Percentiles rank a stretch among this genome's conserved stretches.
These are phyloP conservation scores for Botryotinia globosa DNA, from an alignment of 2,329 filamentous ascomycete genomes.

Conservation along the genomic window DNA sequence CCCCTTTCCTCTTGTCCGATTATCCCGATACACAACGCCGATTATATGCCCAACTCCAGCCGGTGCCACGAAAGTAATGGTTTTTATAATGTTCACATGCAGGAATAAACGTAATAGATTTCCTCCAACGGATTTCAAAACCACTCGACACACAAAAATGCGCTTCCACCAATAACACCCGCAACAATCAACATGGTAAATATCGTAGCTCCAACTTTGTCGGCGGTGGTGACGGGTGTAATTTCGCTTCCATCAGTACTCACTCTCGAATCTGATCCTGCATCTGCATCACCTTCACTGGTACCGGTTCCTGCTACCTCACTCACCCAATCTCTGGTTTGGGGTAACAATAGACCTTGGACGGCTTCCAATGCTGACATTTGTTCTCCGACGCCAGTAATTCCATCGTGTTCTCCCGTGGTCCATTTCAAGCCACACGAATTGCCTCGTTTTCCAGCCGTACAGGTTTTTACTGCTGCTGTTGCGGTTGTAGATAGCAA, in stretches of 20 bases:
- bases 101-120: constrained; percentile 7
- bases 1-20: background rate
- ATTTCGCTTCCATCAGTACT: constrained; percentile 14
- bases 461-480: constrained; percentile 62
- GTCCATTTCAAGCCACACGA: constrained; percentile 61
- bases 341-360: constrained; percentile 35
- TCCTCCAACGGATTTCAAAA: constrained; percentile 13
- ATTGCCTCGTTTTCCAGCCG: constrained; percentile 52
- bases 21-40: background rate
- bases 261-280: constrained; percentile 22
- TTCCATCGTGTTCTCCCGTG: constrained; percentile 53
- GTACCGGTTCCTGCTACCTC: constrained; percentile 52
- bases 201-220: constrained; percentile 66
- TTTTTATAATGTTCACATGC: background rate
- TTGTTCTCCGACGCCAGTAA: constrained; percentile 49
- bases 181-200: constrained; percentile 54
- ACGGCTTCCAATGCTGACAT: constrained; percentile 53
- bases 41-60: background rate
- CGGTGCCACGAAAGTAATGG: background rate
- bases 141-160: constrained; percentile 47
- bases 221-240: constrained; percentile 46
- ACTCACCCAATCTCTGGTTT: constrained; percentile 43
- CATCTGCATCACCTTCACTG: constrained; percentile 42
- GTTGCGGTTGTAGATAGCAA: constrained; percentile 54
- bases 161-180: constrained; percentile 52